Evolutionary conservation across 2,329 filamentous ascomycete species (phyloP).

Genomic region (Alternaria arborescens): DNA sequence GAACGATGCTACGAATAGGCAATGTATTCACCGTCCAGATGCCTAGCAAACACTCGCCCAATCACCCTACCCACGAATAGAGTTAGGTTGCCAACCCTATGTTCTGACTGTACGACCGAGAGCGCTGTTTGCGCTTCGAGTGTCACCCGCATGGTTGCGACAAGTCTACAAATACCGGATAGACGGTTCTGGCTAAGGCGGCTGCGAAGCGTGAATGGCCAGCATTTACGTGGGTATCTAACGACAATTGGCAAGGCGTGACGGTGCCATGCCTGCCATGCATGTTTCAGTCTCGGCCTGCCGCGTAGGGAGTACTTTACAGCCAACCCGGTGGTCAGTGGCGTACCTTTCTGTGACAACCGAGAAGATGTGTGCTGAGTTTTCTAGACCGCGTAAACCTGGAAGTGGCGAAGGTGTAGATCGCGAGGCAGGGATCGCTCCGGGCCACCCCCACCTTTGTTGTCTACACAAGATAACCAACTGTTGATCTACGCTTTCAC

Average conservation of each 20-base stretch:
- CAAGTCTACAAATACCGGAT: conserved; percentile 5
- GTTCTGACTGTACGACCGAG: not conserved
- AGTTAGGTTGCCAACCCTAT: not conserved
- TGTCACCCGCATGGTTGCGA: conserved; percentile 9
- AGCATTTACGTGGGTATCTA: conserved; percentile 8
- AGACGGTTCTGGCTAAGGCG: conserved; percentile 1
- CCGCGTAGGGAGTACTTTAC: not conserved
- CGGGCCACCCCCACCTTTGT: not conserved
- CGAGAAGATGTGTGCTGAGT: not conserved
- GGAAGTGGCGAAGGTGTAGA: conserved; percentile 7
- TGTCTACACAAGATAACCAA: not conserved
- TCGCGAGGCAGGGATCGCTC: not conserved
- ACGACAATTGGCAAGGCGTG: conserved; percentile 5
- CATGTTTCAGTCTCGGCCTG: not conserved
- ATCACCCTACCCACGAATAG: conserved; percentile 1
- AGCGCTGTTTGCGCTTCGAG: not conserved
- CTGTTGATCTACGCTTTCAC: not conserved
- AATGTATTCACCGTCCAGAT: not conserved
- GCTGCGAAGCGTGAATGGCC: conserved; percentile 10
- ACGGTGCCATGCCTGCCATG: not conserved
- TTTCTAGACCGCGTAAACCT: not conserved
- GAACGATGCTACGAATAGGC: not conserved
- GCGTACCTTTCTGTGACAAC: conserved; percentile 3
- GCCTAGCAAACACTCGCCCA: conserved; percentile 7
- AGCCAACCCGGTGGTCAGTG: conserved; percentile 2